These are phyloP conservation scores for Taxillus chinensis DNA, from an alignment of 164 flowering plant species.

Conservation along the genomic window DNA sequence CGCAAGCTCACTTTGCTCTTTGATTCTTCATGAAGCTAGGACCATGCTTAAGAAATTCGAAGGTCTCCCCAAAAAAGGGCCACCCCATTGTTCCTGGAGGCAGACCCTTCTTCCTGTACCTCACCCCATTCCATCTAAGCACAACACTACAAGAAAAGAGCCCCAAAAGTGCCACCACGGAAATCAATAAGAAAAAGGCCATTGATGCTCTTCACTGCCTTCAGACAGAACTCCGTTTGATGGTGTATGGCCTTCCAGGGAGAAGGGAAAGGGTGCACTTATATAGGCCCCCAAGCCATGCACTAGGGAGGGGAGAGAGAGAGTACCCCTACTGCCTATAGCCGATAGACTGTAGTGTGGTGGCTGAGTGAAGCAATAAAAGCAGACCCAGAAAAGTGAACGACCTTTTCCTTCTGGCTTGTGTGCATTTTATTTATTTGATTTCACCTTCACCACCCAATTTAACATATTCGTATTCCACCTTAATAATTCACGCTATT, in stretches of 20 bases:
- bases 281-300: too few species aligned
- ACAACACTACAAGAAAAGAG: conserved; percentile 46
- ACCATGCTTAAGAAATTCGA: conserved; percentile 85
- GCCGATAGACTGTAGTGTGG: too few species aligned
- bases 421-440: too few species aligned
- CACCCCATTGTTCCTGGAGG: conserved; percentile 99
- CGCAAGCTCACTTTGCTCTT: conserved; percentile 26
- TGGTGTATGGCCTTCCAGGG: neutral
- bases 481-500: too few species aligned
- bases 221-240: conserved; percentile 10
- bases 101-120: conserved; percentile 66
- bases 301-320: too few species aligned
- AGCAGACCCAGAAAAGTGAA: too few species aligned
- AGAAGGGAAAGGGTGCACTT: too few species aligned
- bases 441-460: too few species aligned
- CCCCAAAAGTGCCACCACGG: conserved; percentile 19
- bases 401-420: too few species aligned
- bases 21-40: conserved; percentile 83
- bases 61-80: conserved; percentile 93
- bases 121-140: conserved; percentile 75
- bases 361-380: too few species aligned
- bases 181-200: conserved; percentile 44
- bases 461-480: too few species aligned
- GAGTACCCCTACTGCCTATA: too few species aligned
- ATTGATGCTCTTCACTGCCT: conserved; percentile 34